Percentiles rank a stretch among this genome's conserved stretches.
These are phyloP conservation scores for Hypoxylon rubiginosum DNA, from an alignment of 2,329 filamentous ascomycete genomes.

Conservation along the genomic window DNA sequence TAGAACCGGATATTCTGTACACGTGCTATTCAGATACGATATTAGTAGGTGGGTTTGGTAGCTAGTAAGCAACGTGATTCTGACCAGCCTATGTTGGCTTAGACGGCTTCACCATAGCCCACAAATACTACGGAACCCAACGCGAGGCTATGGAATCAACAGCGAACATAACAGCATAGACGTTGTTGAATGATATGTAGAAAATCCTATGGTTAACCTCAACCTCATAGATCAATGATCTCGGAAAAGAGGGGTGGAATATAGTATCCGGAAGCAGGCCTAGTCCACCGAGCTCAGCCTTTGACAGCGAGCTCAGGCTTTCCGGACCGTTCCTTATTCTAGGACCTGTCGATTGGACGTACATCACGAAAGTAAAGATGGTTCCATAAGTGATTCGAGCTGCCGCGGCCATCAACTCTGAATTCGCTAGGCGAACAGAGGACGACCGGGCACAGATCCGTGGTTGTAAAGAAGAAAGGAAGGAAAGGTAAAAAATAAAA, in stretches of 20 bases:
- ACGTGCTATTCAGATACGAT: background rate
- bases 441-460: constrained; percentile 91
- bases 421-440: constrained; percentile 71
- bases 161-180: background rate
- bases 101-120: too few relatives aligned
- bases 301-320: constrained; percentile 75
- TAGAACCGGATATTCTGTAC: constrained; percentile 17
- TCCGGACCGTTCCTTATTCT: constrained; percentile 76
- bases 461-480: constrained; percentile 53
- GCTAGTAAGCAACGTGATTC: constrained; percentile 4
- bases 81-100: background rate
- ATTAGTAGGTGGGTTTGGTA: constrained; percentile 3
- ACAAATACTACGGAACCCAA: background rate
- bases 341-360: constrained; percentile 96
- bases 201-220: constrained; percentile 86
- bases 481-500: constrained; percentile 56
- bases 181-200: constrained; percentile 67
- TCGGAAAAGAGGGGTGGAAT: constrained; percentile 92
- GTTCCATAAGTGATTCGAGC: constrained; percentile 86
- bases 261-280: constrained; percentile 75
- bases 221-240: constrained; percentile 91
- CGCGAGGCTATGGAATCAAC: background rate
- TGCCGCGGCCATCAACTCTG: constrained; percentile 85
- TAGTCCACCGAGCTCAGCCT: constrained; percentile 76
- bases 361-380: constrained; percentile 80